phyloP scores from a whole-genome alignment of 2,329 filamentous ascomycete genomes.

The Macrophomina tecta region DNA sequence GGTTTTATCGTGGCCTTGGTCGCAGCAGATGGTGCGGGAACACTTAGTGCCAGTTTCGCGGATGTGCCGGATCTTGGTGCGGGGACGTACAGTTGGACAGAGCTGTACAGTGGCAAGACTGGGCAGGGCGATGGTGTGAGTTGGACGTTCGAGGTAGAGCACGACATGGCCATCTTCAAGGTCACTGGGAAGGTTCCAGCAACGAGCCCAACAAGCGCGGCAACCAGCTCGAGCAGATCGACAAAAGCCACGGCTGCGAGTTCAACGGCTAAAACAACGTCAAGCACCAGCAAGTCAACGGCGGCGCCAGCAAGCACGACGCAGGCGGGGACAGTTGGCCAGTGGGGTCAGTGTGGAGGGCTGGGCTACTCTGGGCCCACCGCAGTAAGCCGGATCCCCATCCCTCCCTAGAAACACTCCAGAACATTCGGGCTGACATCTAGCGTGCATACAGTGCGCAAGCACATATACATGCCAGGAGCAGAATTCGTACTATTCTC shows the following conservation, averaged over 20 bases:
- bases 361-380: conserved; percentile 15
- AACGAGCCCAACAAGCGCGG: background rate
- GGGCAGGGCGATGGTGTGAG: conserved; percentile 30
- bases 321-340: conserved; percentile 16
- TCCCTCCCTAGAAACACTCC: conserved; percentile 4
- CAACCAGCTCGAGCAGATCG: background rate
- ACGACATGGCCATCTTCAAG: conserved; percentile 33
- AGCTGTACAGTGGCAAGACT: conserved; percentile 31
- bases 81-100: conserved; percentile 31
- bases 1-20: conserved; percentile 32
- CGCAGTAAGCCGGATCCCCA: background rate
- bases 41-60: conserved; percentile 31
- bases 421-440: conserved; percentile 13
- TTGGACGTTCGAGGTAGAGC: conserved; percentile 25
- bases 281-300: background rate
- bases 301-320: conserved; percentile 9
- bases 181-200: conserved; percentile 21
- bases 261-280: background rate
- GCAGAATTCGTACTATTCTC: conserved; percentile 4
- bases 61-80: conserved; percentile 33
- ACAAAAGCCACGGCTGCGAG: background rate
- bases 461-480: background rate
- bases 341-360: conserved; percentile 18
- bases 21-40: conserved; percentile 30
- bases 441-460: background rate